Percentiles rank a stretch among this genome's conserved stretches.
Conservation (phyloP, 805 yeast species). For the Metschnikowia hibisci region DNA sequence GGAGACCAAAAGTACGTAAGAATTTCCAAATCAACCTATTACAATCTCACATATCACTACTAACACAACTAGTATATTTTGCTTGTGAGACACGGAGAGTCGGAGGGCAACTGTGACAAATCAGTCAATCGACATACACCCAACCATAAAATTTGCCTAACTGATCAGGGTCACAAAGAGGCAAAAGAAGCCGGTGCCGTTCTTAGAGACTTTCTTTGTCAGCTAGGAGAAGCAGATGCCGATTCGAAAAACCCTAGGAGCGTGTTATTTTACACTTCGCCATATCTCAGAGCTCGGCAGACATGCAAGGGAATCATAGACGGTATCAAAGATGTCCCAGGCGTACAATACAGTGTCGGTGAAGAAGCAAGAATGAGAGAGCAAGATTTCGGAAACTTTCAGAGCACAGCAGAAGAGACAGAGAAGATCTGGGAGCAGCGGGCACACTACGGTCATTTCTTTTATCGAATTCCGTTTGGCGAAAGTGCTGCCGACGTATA, state of each 20-base stretch:
- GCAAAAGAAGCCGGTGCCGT: conserved; percentile 58
- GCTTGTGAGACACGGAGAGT: conserved; percentile 87
- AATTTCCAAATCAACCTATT: not conserved
- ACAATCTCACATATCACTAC: conserved; percentile 4
- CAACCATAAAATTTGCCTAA: conserved; percentile 74
- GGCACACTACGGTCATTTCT: conserved; percentile 75
- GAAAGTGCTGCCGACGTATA: conserved; percentile 96
- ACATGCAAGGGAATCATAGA: conserved; percentile 69
- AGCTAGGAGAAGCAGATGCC: conserved; percentile 22
- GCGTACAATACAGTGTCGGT: conserved; percentile 48
- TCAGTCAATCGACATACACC: conserved; percentile 72
- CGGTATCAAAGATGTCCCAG: conserved; percentile 47
- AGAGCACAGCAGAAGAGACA: conserved; percentile 72
- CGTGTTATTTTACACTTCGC: conserved; percentile 81
- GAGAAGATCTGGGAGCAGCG: conserved; percentile 77
- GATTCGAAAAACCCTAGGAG: conserved; percentile 23
- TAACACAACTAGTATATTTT: conserved; percentile 53
- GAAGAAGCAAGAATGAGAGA: conserved; percentile 93
- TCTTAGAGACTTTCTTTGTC: conserved; percentile 36
- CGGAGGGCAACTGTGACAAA: conserved; percentile 86
- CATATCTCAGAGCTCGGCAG: conserved; percentile 79
- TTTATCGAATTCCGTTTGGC: conserved; percentile 87
- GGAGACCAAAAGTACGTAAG: conserved; percentile 31
- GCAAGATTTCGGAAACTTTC: conserved; percentile 94
- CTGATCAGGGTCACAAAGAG: conserved; percentile 64